Evolutionary conservation across 1,284 basidiomycete species (phyloP), one percentile per base, ranked within the genome.

Genomic region (Ustilago esculenta): DNA sequence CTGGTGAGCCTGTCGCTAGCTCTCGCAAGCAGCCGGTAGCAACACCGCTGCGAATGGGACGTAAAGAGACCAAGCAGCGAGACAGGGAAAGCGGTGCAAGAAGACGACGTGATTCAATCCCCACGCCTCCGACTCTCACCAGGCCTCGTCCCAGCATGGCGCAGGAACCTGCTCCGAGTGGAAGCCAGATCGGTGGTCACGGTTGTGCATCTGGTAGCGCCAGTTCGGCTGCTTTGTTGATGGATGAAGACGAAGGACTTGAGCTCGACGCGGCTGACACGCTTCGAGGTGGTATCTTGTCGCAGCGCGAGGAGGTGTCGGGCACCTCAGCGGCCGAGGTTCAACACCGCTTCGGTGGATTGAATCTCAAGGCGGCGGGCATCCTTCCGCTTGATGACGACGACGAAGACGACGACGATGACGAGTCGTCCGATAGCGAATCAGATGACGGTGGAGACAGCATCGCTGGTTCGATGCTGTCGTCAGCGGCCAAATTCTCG

Each of bases 111-210:
- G 67, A 71, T 43, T 77, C 76, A 41, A 57, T 81, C 49, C 79
- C 79, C 1, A 81, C 79, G 15, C 79, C 79, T 17, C 79, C 79
- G 5, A 79, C 79, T 11, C 54, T 77, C 39, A 77, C 75, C 35
- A 71, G 67, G 44, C 63, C 63, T 20, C 67, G 61, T 2, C 52
- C 46, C 5, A 63, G 58, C 36, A 33, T 59, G 39, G 33, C 52
- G n/a, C 34, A 18, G 8, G 46, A 63, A 29, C 46, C 27, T 17
- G 48, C 59, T 17, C 66, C 66, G 11, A 53, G 46, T 46, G 37
- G 44, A 41, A 64, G 54, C 35, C 53, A 52, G 5, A 20, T 42
- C n/a, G 52, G 52, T n/a, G 42, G 27, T 29, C 27, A 6, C 27
- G 27, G 27, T 12, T 29, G 23, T 2, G n/a, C 33, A 3, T 47